Evolutionary conservation across 2,329 filamentous ascomycete genomes (phyloP), one percentile per base, ranked within the genome.

Genomic region (Alternaria rosae): DNA sequence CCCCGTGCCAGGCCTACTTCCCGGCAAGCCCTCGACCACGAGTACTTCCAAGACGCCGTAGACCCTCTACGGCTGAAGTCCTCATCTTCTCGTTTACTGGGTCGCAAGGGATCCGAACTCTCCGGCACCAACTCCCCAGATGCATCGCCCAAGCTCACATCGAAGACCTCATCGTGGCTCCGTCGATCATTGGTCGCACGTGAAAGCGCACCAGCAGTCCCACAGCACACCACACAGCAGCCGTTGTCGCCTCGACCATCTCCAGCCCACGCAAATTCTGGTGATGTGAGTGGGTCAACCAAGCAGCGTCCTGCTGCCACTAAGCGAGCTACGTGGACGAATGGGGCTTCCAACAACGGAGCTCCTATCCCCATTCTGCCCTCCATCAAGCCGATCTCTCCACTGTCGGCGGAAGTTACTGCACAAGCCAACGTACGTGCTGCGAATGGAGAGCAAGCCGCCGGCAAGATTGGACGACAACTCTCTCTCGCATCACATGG

Each of bases 311-410:
- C 88, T 6, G 83, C 85, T 47, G 86, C 88, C 15, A 86, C 84
- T 73, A 99, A 99, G 84, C 89, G 95, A 75, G 91, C 93, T 53
- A 98, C 95, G 26, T 99, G 95, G 95, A 91, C 91, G 44, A 95
- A 94, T 76, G 93, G 93, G 50, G 82, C 84, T 11, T 85, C 87
- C 17, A 89, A 89, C 10, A 93, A 91, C 66, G 90, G 88, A 64
- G 93, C 93, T 51, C 95, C 95, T 5, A 99, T 99, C 87, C 93
- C 93, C 9, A 99, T 99, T 65, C 84, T 99, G 51, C 95, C 95
- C 12, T 97, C 94, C 1, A 97, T 98, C 72, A 89, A 91, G 67
- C 94, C 95, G 12, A 94, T 98, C 54, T 98, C 95, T 38, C 95
- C 95, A n/a, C 80, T 98, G n/a, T 95, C 94, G 6, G 94, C 97